These are phyloP conservation scores for Trichophyton benhamiae DNA, from an alignment of 2,329 filamentous ascomycete species.

Conservation along the genomic window DNA sequence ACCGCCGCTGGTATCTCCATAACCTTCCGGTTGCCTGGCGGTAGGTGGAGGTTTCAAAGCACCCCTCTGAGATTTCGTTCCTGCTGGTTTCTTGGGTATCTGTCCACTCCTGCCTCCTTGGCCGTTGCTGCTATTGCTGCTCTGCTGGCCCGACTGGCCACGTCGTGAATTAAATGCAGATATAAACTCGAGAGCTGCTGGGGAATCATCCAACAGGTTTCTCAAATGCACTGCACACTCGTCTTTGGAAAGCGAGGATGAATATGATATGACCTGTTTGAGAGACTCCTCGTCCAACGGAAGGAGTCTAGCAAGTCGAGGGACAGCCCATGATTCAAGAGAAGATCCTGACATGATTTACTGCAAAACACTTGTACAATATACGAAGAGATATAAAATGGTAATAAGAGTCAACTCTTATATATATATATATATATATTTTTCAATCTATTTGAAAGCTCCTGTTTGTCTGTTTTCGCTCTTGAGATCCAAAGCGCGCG, in stretches of 20 bases:
- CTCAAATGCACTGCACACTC: slow-evolving; percentile 75
- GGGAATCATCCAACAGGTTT: slow-evolving; percentile 76
- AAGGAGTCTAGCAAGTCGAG: slow-evolving; percentile 66
- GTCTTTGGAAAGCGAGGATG: slow-evolving; percentile 59
- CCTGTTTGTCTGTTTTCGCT: neutral
- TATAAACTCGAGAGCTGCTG: slow-evolving; percentile 60
- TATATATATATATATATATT: neutral
- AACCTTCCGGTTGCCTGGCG: slow-evolving; percentile 51
- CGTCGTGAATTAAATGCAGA: slow-evolving; percentile 60
- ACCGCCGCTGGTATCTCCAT: slow-evolving; percentile 52
- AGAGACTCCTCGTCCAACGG: slow-evolving; percentile 77
- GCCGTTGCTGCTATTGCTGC: slow-evolving; percentile 1
- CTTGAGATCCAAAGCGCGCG: neutral
- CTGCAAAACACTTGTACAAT: neutral
- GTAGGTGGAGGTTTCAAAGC: slow-evolving; percentile 50
- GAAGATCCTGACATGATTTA: neutral
- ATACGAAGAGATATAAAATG: neutral
- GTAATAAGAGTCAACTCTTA: neutral
- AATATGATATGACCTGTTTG: slow-evolving; percentile 72
- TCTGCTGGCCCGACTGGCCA: slow-evolving; percentile 13
- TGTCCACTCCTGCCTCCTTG: slow-evolving; percentile 14
- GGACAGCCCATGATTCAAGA: slow-evolving; percentile 42
- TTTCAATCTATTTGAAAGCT: neutral
- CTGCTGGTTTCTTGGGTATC: neutral
- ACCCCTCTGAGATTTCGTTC: slow-evolving; percentile 43